Conservation (phyloP, 2,329 filamentous ascomycete genomes). For the Penicillium occitanis region DNA sequence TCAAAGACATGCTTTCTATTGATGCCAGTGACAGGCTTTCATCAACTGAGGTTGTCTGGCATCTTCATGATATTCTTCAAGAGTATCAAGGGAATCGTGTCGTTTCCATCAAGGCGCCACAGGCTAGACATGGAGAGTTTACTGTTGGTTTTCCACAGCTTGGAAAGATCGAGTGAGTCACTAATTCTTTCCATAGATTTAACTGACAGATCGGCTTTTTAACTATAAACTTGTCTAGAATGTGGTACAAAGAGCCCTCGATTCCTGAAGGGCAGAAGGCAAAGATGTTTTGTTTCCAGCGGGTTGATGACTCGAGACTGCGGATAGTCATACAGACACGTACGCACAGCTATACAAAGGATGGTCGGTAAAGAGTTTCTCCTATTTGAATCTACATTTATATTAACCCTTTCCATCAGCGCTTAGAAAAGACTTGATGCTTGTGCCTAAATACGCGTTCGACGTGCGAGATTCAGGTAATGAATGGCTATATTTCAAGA, state of each 20-base stretch:
- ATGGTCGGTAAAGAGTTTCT: background rate
- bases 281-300: background rate
- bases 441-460: background rate
- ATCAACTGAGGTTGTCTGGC: background rate
- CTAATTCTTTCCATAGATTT: background rate
- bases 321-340: background rate
- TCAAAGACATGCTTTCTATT: background rate
- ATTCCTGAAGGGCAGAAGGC: background rate
- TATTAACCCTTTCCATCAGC: background rate
- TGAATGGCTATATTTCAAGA: background rate
- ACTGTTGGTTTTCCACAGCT: background rate
- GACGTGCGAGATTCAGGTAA: background rate
- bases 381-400: too few species aligned
- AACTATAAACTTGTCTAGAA: background rate
- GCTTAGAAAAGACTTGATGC: background rate
- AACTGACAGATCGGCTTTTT: background rate
- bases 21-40: background rate
- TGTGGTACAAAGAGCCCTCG: background rate
- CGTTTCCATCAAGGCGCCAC: background rate
- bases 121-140: background rate
- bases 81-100: background rate
- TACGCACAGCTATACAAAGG: background rate
- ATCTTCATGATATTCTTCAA: background rate
- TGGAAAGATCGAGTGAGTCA: background rate
- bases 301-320: background rate